Base-by-base conservation (phyloP, 1,139 yeast genomes). In the Lodderomyces margitis region DNA sequence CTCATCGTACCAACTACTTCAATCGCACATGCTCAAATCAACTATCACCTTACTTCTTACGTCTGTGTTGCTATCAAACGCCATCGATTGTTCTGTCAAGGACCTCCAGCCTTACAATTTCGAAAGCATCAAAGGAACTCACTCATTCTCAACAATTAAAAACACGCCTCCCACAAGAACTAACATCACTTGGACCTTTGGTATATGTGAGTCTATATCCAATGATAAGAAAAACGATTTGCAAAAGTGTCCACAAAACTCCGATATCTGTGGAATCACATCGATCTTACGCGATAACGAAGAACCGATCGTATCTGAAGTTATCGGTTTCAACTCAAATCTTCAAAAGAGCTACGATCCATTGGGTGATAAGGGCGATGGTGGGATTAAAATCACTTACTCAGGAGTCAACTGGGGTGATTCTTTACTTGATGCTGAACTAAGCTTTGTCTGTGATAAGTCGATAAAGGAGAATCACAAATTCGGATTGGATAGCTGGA, bases 131-230 rank as follows among this genome's bases (percentile, higher is more conserved):
- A 69, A 69, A 37, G 86, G 87, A 2, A 56, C 68, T 5, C 76
- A 78, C 51, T 51, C 62, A 2, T 66, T 68, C 14, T 55, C 68
- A 7, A 43, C 55, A 4, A 53, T 68, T 24, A 66, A 61, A 35
- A 75, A 74, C 38, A 87, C 96, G 11, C 97, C 97, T 20, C 98
- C 98, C 2, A 76, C 91, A 5, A 66, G 62, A 35, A 80, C 87
- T 2, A 73, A 69, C 40, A 62, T 72, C 30, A 71, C 78, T 3
- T 87, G 96, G 91, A 78, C 71, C 54, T 54, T 89, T 38, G 84
- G 87, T 37, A 70, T 88, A 10, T 87, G 95, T 62, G 80, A 76
- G 36, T 65, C 77, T 8, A 61, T 76, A 21, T 58, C 63, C 21
- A 64, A 61, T 25, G 59, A 33, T 21, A 19, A 28, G 10, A 33